Conservation (phyloP, 2,329 filamentous ascomycete species). For the Ophiostoma sp. region DNA sequence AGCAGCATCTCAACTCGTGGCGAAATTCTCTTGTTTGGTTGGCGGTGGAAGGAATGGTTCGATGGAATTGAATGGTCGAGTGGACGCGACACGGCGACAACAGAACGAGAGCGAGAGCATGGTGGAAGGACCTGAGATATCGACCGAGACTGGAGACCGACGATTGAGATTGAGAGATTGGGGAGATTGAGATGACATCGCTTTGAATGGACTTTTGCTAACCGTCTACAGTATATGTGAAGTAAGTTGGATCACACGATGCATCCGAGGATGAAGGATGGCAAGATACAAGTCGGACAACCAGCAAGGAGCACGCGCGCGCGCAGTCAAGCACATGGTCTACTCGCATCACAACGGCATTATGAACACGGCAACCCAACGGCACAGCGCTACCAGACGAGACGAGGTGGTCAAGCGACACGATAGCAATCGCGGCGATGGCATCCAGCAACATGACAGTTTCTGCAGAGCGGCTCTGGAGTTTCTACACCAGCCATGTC, state of each 20-base stretch:
- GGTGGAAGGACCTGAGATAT: too few species aligned
- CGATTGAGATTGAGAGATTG: neutral
- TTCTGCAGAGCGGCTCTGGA: neutral
- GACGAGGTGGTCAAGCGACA: neutral
- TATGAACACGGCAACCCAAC: neutral
- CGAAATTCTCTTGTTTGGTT: neutral
- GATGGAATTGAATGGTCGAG: neutral
- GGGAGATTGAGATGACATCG: neutral
- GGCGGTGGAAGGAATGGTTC: neutral
- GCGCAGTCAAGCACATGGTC: neutral
- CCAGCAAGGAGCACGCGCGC: neutral
- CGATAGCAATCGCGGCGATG: neutral
- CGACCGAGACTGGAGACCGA: neutral
- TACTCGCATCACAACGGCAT: neutral
- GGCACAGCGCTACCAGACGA: neutral
- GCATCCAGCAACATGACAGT: neutral
- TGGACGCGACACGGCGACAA: neutral
- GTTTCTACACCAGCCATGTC: neutral
- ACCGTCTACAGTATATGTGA: slow-evolving; percentile 66
- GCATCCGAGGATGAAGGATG: neutral
- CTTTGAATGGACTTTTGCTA: slow-evolving; percentile 14
- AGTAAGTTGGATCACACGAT: slow-evolving; percentile 55
- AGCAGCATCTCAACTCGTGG: neutral
- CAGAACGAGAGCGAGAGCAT: neutral
- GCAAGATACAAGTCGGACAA: slow-evolving; percentile 16